These are phyloP conservation scores for Cadophora sp. DNA, from an alignment of 2,329 filamentous ascomycete species.

Conservation along the genomic window DNA sequence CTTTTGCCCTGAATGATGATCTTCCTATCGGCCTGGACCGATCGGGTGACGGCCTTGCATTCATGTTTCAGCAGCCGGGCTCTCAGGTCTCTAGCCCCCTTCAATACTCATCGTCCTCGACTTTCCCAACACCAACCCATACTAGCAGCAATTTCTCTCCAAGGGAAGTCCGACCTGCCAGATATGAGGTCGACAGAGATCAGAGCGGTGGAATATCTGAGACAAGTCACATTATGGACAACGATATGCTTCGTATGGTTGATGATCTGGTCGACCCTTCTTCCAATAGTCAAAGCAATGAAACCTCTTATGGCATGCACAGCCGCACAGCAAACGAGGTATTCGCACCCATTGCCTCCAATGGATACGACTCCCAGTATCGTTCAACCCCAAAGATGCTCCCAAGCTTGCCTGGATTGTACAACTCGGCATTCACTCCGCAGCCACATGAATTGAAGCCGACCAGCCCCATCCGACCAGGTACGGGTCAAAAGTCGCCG, in stretches of 20 bases:
- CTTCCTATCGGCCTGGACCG: constrained; percentile 50
- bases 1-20: constrained; percentile 58
- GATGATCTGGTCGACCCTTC: constrained; percentile 56
- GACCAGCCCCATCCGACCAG: constrained; percentile 48
- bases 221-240: constrained; percentile 47
- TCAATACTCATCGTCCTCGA: constrained; percentile 1
- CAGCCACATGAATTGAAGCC: constrained; percentile 49
- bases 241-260: constrained; percentile 64
- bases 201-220: constrained; percentile 34
- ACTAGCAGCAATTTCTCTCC: constrained; percentile 10
- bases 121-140: constrained; percentile 16
- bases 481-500: constrained; percentile 44
- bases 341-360: constrained; percentile 52
- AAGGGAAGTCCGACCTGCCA: constrained; percentile 13
- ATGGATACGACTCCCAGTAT: constrained; percentile 46
- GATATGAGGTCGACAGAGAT: constrained; percentile 13
- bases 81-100: background rate
- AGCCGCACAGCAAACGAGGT: constrained; percentile 51
- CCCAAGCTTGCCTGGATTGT: constrained; percentile 51
- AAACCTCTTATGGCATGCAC: constrained; percentile 63
- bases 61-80: constrained; percentile 56
- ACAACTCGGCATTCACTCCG: constrained; percentile 53
- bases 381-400: constrained; percentile 42
- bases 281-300: constrained; percentile 47
- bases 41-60: constrained; percentile 46